A percentile compares a stretch with the other conserved stretches of the same genome.
Evolutionary conservation across 306 rosid species (phyloP).

Genomic region (Echinosophora koreensis): DNA sequence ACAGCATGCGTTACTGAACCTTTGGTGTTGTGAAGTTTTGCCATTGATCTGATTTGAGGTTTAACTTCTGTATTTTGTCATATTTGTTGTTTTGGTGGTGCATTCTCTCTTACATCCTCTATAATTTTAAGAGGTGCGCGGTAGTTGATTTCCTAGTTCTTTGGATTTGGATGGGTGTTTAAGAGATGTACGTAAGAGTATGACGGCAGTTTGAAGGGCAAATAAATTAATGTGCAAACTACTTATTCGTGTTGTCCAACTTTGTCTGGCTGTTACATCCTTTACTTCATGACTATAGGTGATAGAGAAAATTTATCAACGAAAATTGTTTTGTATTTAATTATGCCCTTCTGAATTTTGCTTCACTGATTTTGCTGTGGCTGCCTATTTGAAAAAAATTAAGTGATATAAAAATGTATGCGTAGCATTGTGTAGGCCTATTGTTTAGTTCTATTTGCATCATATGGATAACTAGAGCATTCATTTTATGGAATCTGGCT

Average conservation of each 20-base stretch:
- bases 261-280: neutral
- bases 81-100: neutral
- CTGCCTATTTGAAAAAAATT: neutral
- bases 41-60: neutral
- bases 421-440: neutral
- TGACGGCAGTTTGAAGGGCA: neutral
- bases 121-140: too few relatives aligned
- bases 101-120: neutral
- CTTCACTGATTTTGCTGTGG: neutral
- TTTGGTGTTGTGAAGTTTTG: conserved; percentile 10
- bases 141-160: neutral
- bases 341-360: neutral
- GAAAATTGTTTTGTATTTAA: neutral
- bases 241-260: neutral
- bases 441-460: neutral
- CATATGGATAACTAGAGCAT: neutral
- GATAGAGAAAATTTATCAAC: neutral
- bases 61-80: conserved; percentile 16
- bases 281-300: conserved; percentile 2
- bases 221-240: neutral
- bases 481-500: conserved; percentile 12
- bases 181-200: neutral
- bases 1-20: conserved; percentile 26
- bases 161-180: conserved; percentile 38
- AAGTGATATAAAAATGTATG: neutral